Conservation (phyloP, 495 filamentous ascomycete genomes). For the Penicillium steckii region DNA sequence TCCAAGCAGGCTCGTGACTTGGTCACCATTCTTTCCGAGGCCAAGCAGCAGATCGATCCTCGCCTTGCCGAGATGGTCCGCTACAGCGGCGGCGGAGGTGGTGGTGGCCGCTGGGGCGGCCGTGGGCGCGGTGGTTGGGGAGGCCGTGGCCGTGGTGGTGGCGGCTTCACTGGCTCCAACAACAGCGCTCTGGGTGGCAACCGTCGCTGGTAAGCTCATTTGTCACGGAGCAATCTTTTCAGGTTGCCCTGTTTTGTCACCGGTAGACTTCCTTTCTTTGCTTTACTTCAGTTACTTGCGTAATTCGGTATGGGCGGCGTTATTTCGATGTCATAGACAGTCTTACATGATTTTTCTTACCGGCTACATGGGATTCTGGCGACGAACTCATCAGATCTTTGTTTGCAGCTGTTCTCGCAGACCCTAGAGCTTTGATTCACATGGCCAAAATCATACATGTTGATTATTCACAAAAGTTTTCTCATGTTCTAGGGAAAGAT, state of each 20-base stretch:
- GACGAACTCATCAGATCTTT: conserved; percentile 11
- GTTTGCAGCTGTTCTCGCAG: conserved; percentile 1
- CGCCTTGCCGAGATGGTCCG: conserved; percentile 93
- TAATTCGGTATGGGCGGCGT: conserved; percentile 47
- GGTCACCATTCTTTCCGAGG: conserved; percentile 85
- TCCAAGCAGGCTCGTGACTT: conserved; percentile 97
- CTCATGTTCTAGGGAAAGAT: conserved; percentile 6
- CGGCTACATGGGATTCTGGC: conserved; percentile 6
- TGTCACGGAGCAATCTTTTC: conserved; percentile 17
- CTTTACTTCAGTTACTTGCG: conserved; percentile 31
- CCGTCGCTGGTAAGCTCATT: conserved; percentile 56
- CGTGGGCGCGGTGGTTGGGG: conserved; percentile 61
- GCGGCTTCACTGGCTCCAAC: conserved; percentile 61
- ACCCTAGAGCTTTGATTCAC: conserved; percentile 14
- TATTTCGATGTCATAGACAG: conserved; percentile 46
- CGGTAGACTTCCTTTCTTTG: conserved; percentile 37
- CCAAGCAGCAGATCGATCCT: conserved; percentile 98
- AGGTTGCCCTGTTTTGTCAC: conserved; percentile 31
- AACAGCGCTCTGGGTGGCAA: conserved; percentile 59
- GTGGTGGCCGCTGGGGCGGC: conserved; percentile 65
- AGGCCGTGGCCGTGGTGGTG: conserved; percentile 52
- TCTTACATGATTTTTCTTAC: conserved; percentile 31
- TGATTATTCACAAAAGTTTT: conserved; percentile 29
- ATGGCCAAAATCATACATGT: conserved; percentile 26
- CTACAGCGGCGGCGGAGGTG: conserved; percentile 83